Evolutionary conservation across 345 rosid species (phyloP).

Genomic region (Eucalyptus regnans): DNA sequence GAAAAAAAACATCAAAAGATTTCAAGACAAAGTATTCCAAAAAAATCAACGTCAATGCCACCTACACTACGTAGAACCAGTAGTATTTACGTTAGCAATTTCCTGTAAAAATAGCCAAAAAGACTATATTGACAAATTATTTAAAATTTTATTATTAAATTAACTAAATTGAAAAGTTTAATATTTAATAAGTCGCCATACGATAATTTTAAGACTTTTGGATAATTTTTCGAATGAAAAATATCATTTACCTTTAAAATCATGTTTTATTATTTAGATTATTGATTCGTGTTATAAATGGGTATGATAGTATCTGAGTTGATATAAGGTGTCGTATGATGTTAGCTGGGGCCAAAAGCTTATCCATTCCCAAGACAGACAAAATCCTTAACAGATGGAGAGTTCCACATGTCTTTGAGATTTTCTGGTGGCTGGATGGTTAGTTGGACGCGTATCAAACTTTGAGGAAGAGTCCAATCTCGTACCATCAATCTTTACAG

Average conservation of each 20-base stretch:
- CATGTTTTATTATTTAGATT: background rate
- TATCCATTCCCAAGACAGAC: background rate
- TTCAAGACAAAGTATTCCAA: too few species aligned
- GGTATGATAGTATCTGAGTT: background rate
- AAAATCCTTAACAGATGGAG: background rate
- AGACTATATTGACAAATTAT: too few species aligned
- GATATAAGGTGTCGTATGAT: background rate
- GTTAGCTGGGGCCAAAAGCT: background rate
- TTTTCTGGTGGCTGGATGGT: background rate
- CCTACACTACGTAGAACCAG: too few species aligned
- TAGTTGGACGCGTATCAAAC: background rate
- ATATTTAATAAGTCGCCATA: accelerated
- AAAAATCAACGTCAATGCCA: accelerated
- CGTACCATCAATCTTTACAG: background rate
- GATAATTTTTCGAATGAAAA: too few species aligned
- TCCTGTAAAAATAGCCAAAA: too few species aligned
- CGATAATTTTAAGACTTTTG: too few species aligned
- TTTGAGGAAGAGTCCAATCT: background rate
- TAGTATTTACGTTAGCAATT: too few species aligned
- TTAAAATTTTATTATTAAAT: too few species aligned
- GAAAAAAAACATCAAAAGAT: too few species aligned
- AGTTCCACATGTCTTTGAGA: background rate
- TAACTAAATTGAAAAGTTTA: too few species aligned
- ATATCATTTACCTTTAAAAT: background rate
- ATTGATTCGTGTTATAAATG: background rate